Evolutionary conservation across 2,329 filamentous ascomycete species (phyloP), one percentile per base, ranked within the genome.

Genomic region (Fusarium circinatum): DNA sequence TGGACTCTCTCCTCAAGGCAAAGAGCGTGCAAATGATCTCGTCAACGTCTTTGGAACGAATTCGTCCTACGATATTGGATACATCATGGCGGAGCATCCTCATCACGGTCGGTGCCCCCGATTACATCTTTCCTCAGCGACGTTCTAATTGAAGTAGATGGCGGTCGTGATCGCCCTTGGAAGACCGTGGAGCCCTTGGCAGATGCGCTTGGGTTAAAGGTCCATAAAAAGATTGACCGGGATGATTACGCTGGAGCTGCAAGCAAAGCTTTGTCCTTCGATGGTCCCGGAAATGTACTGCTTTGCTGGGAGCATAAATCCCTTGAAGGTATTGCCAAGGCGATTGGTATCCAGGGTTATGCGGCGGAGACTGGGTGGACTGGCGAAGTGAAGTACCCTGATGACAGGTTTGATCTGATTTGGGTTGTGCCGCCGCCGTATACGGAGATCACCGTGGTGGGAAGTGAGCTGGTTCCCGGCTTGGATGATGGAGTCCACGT

Each of bases 101-200:
- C 14, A 61, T 8, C 5, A 11, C 1, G 18, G 58, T 61, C 4
- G 0, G 57, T 34, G 7, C 3, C 18, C 8, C 24, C 9, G 2
- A 2, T 38, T 1, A 14, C 2, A 13, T 34, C 17, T 4, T 3
- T 1, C 12, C 12, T 13, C 22, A 1, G 20, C 15, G 15, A 2
- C 3, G 4, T 34, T 54, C 47, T 61, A 26, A 61, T 24, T n/a
- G 6, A 13, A 15, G 22, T n/a, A 61, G 58, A 36, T 5, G 28
- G 26, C 6, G 8, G 28, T 8, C 26, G 18, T 0, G 12, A 13
- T 5, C 58, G 58, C 11, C 58, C 58, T 15, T 41, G 10, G 3
- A 49, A 61, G 8, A 61, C 58, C 5, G 58, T 61, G 3, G 22
- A 55, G 47, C 58, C 58, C 0, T 28, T 61, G 28, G 26, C 18